Evolutionary conservation across 2,329 filamentous ascomycete genomes (phyloP).

Genomic region (Fusarium udum): DNA sequence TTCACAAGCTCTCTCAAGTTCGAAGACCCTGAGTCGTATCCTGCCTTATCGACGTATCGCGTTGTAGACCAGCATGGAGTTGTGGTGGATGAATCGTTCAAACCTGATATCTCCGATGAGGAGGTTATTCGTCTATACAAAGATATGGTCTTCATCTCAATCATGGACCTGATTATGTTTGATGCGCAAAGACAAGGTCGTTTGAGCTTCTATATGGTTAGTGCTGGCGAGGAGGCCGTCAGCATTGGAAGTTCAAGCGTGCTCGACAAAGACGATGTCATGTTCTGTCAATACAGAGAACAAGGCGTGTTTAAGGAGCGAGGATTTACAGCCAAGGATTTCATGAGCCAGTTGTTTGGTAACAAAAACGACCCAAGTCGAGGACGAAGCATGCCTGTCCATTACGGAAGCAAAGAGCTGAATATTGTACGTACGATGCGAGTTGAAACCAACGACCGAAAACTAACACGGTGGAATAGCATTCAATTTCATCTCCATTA

Average conservation of each 20-base stretch:
- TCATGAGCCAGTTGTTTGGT: constrained; percentile 95
- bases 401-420: constrained; percentile 86
- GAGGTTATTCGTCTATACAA: constrained; percentile 68
- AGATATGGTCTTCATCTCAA: constrained; percentile 74
- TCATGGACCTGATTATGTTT: constrained; percentile 98
- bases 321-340: constrained; percentile 85
- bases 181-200: constrained; percentile 96
- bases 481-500: constrained; percentile 84
- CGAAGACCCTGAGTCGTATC: constrained; percentile 74
- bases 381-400: constrained; percentile 96
- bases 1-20: constrained; percentile 87
- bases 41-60: constrained; percentile 89
- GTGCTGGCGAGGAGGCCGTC: constrained; percentile 92
- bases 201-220: constrained; percentile 97
- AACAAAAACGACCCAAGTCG: constrained; percentile 82
- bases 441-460: too few relatives aligned
- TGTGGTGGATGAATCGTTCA: constrained; percentile 78
- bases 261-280: constrained; percentile 82
- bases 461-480: constrained; percentile 55
- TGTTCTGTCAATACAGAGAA: constrained; percentile 96
- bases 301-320: constrained; percentile 90
- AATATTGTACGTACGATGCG: constrained; percentile 72
- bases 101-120: constrained; percentile 74
- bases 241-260: constrained; percentile 89
- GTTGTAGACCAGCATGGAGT: constrained; percentile 89